These are phyloP conservation scores for Thraustochytrium aureum DNA, from an alignment of 352 stramenopile genomes.

Conservation along the genomic window DNA sequence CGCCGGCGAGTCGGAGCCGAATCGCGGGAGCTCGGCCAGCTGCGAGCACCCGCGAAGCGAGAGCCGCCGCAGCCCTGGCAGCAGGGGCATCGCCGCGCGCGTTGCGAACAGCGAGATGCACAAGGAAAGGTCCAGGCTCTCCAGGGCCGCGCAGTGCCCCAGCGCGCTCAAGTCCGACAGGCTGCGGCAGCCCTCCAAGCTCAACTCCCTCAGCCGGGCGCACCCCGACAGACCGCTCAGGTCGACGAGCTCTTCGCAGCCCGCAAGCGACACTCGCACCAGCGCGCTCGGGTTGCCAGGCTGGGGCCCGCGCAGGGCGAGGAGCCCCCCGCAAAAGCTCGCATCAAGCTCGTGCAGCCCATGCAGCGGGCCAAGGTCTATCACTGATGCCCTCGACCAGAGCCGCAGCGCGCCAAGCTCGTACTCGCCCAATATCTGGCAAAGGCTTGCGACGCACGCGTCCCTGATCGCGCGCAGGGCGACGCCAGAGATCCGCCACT, in stretches of 20 bases:
- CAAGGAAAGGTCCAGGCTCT: constrained; percentile 9
- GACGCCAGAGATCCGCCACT: not conserved
- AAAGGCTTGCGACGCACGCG: constrained; percentile 10
- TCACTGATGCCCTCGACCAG: not conserved
- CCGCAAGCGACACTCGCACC: not conserved
- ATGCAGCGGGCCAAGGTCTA: not conserved
- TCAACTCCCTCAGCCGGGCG: not conserved
- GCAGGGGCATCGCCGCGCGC: not conserved
- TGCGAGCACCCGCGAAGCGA: constrained; percentile 18
- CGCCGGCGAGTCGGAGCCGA: not conserved
- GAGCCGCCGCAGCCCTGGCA: not conserved
- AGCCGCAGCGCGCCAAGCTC: constrained; percentile 10
- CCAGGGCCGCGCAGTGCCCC: not conserved
- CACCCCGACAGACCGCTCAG: not conserved
- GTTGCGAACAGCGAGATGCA: constrained; percentile 20
- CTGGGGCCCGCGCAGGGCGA: not conserved
- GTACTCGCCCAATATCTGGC: not conserved
- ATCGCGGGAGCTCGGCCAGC: not conserved
- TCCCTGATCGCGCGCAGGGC: too few species aligned
- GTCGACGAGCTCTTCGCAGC: not conserved
- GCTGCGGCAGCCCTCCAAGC: not conserved
- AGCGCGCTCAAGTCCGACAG: not conserved
- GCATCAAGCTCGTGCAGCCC: constrained; percentile 26
- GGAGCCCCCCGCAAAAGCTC: constrained; percentile 16
- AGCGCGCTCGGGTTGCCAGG: not conserved